phyloP scores from a whole-genome alignment of 1,284 basidiomycete genomes.

The Flammula alnicola region DNA sequence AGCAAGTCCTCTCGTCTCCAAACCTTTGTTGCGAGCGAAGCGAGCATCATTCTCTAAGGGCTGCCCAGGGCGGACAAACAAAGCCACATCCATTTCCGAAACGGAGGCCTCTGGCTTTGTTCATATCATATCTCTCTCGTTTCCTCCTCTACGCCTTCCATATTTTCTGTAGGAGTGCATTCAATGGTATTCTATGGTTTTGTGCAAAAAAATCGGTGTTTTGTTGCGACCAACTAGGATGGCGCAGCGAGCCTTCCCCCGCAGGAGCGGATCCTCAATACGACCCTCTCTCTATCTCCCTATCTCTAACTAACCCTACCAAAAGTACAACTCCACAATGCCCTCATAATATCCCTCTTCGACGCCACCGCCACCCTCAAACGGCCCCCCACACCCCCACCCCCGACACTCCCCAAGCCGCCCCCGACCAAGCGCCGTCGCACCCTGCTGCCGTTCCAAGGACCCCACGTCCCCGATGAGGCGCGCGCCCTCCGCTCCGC shows the following conservation, averaged over 20 bases:
- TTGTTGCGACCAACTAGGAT: too few relatives aligned
- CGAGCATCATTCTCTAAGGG: constrained; percentile 22
- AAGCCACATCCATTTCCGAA: too few relatives aligned
- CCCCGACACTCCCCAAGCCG: constrained; percentile 61
- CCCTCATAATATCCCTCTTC: constrained; percentile 79
- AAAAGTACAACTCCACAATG: constrained; percentile 78
- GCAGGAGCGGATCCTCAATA: too few relatives aligned
- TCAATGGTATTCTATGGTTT: too few relatives aligned
- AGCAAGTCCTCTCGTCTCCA: constrained; percentile 63
- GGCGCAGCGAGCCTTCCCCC: too few relatives aligned
- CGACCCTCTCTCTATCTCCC: too few relatives aligned
- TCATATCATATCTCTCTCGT: neutral
- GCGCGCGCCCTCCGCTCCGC: constrained; percentile 57
- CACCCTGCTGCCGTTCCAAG: constrained; percentile 67
- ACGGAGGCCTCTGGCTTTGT: too few relatives aligned
- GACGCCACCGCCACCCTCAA: constrained; percentile 72
- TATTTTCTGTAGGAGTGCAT: too few relatives aligned
- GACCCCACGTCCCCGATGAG: constrained; percentile 56
- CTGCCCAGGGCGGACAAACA: too few relatives aligned
- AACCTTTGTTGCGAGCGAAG: too few relatives aligned
- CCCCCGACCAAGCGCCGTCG: constrained; percentile 76
- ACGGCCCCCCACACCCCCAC: constrained; percentile 64
- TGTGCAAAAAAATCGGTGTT: too few relatives aligned
- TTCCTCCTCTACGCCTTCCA: too few relatives aligned
- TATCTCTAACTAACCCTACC: constrained; percentile 13